Percentiles rank a stretch among this genome's conserved stretches.
Evolutionary conservation across 352 stramenopile species (phyloP).

Genomic region (Phytopythium delawarense): DNA sequence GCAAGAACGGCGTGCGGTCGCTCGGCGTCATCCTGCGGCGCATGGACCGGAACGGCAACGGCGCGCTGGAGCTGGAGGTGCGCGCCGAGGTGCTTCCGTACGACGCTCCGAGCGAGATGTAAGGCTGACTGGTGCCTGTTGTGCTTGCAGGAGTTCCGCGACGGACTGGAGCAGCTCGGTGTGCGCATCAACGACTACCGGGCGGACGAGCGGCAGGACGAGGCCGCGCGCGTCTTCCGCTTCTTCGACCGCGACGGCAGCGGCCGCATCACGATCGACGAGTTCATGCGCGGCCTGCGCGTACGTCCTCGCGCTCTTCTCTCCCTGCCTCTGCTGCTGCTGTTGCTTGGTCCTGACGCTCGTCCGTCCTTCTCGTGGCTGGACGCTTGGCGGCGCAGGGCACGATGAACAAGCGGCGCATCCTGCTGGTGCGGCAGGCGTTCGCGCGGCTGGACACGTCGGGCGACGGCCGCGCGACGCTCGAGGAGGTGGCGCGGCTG

Average conservation of each 20-base stretch:
- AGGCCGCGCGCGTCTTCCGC: conserved; percentile 55
- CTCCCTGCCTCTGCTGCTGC: neutral
- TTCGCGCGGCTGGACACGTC: conserved; percentile 75
- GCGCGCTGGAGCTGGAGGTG: conserved; percentile 60
- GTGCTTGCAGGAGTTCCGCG: conserved; percentile 43
- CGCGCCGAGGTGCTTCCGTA: neutral
- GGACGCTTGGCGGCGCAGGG: conserved; percentile 22
- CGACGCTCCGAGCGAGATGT: no score
- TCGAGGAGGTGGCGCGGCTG: conserved; percentile 66
- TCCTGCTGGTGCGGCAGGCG: conserved; percentile 81
- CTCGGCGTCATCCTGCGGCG: conserved; percentile 59
- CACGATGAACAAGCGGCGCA: conserved; percentile 69
- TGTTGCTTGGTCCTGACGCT: neutral
- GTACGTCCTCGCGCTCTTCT: conserved; percentile 23
- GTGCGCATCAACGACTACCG: conserved; percentile 24
- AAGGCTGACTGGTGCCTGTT: neutral
- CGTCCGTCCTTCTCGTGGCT: neutral
- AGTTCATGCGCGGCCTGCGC: conserved; percentile 85
- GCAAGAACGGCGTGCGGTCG: conserved; percentile 73
- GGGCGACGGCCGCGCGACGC: conserved; percentile 48
- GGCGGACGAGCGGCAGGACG: conserved; percentile 7
- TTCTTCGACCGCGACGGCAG: conserved; percentile 82
- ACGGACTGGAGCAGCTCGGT: conserved; percentile 46
- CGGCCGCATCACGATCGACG: conserved; percentile 82
- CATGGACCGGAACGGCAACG: conserved; percentile 83